Evolutionary conservation across 495 filamentous ascomycete species (phyloP), one percentile per base, ranked within the genome.

Genomic region (Trichocladium uniseriatum): DNA sequence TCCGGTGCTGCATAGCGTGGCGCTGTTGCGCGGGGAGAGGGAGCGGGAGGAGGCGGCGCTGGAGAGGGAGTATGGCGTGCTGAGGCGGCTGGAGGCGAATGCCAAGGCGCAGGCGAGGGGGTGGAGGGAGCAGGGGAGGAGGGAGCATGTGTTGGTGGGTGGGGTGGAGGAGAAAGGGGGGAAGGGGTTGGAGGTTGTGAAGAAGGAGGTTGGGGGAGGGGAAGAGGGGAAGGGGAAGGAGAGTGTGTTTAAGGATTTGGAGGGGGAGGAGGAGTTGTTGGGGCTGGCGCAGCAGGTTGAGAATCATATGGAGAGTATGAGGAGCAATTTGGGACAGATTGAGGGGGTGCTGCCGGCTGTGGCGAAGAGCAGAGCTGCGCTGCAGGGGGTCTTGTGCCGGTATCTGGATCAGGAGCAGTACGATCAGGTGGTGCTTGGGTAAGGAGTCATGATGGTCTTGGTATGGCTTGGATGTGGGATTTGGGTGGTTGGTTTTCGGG

Each of bases 241-340:
- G 59, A 48, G 5, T 55, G 67, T 19, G 31, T 70, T 73, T 39
- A 48, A 53, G 51, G 66, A 27, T 27, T 27, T 27, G 24, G 4
- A 8, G 4, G 24, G 60, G 22, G 62, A 66, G 3, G 48, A 65
- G 15, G 67, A 70, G 13, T 44, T 73, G 27, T 22, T 62, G 1
- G 59, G 49, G 15, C 45, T 76, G 14, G 66, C 69, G 4, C 59
- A 59, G 36, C 72, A 73, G 56, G 60, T 74, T 37, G 65, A 60
- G 3, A 69, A 45, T 44, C 71, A 74, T 46, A 72, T 76, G 70
- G 67, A 74, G 53, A 74, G 57, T 72, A 82, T 74, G 80, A 77
- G 63, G 63, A 78, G 56, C 70, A 84, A 71, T 59, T 74, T 69
- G 62, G 76, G 63, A 36, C 71, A 74, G 60, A 66, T 73, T 19